phyloP scores from a whole-genome alignment of 257 asterid species.

The Solanum chiquidenum region DNA sequence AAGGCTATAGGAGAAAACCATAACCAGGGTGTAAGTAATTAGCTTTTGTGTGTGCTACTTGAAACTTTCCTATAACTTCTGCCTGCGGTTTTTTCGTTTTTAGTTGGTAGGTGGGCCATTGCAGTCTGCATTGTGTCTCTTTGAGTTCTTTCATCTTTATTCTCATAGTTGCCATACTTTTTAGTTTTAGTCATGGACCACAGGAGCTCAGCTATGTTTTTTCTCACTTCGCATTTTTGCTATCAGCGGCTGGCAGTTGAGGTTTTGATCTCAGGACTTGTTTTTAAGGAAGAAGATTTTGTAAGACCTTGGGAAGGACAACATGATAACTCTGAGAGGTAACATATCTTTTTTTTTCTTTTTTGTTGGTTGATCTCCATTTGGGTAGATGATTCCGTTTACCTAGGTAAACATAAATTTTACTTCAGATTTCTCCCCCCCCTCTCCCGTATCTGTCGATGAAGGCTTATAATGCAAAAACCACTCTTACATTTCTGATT shows the following conservation, averaged over 20 bases:
- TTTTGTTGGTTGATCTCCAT: not conserved
- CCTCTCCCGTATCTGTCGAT: not conserved
- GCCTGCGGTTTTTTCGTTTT: constrained; percentile 7
- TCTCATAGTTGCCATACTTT: not conserved
- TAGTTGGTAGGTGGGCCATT: not conserved
- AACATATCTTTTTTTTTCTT: not conserved
- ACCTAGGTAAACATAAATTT: not conserved
- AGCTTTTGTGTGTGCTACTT: not conserved
- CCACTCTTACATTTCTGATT: constrained; percentile 2
- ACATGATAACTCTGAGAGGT: constrained; percentile 74
- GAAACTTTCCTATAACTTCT: not conserved
- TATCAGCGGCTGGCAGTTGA: constrained; percentile 86
- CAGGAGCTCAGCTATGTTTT: not conserved
- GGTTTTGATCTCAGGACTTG: constrained; percentile 81
- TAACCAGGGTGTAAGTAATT: constrained; percentile 80
- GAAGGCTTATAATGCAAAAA: not conserved
- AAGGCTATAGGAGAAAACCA: constrained; percentile 77
- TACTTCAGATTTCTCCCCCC: not conserved
- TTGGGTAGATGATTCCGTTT: not conserved
- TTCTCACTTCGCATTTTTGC: constrained; percentile 6
- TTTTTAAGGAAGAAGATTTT: constrained; percentile 77
- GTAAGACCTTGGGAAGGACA: constrained; percentile 82
- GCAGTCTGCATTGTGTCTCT: not conserved
- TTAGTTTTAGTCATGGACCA: not conserved
- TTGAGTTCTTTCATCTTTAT: not conserved